Base-by-base conservation (phyloP, 768 basidiomycete species). In the Boletus reticuloceps region DNA sequence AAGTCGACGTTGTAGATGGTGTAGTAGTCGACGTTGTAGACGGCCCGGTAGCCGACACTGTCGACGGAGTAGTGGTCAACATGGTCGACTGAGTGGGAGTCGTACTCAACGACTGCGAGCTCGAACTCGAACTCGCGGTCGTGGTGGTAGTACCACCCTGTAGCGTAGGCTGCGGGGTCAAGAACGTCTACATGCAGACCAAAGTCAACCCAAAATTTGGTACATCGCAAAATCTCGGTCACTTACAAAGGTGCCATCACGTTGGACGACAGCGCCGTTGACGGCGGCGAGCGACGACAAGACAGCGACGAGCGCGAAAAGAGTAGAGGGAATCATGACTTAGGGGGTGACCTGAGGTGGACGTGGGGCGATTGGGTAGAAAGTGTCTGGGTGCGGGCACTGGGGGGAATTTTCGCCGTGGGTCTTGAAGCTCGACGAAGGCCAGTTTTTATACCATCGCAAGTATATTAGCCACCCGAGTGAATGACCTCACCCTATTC, bases 231-330 rank as follows among this genome's bases (percentile, higher is more conserved):
- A 31, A 1, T 12, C 5, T 29, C 3, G 11, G 6, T 47, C 2
- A 54, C 65, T 66, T 22, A 66, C 65, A 37, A 43, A 44, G 0
- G 40, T 64, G 0, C 40, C 64, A 34, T 64, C 46, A 1, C 65
- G 67, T 4, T 54, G 41, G 8, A 68, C 3, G 36, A 63, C 25
- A 7, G 43, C 66, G 4, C 66, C 61, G 5, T 57, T 66, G 36
- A 41, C 55, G 12, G 47, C 44, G n/a, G 22, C 46, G 20, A 68
- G 2, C 13, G 52, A 55, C 29, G 66, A 56, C 32, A 68, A 34
- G 6, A 7, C 17, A 17, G 42, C 10, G 2, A 36, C 54, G 13
- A 63, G 2, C 6, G 47, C 31, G 29, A 46, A 40, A 14, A 66
- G 36, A 8, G 50, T 56, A 13, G 63, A 52, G 20, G 51, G 40